These are phyloP conservation scores for Psilocybe cyanescens DNA, from an alignment of 768 basidiomycete genomes.

Conservation along the genomic window DNA sequence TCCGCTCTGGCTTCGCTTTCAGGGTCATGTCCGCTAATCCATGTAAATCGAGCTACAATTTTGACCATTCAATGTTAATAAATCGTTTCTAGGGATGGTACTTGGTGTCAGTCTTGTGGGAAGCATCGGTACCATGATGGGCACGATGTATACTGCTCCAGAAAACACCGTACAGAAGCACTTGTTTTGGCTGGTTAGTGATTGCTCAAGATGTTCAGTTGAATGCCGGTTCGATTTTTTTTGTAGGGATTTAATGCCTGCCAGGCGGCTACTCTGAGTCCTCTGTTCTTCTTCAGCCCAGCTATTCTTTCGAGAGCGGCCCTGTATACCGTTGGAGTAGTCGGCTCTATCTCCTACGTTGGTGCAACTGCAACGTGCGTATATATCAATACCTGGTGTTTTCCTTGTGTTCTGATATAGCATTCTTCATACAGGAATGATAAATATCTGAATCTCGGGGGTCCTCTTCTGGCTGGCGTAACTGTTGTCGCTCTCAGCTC, in stretches of 20 bases:
- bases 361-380: conserved; percentile 83
- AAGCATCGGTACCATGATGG: conserved; percentile 86
- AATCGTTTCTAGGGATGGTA: conserved; percentile 63
- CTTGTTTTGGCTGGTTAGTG: conserved; percentile 75
- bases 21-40: conserved; percentile 85
- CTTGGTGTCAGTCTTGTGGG: conserved; percentile 81
- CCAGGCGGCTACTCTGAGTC: conserved; percentile 86
- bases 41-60: conserved; percentile 46
- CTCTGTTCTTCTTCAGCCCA: conserved; percentile 87
- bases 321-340: conserved; percentile 84
- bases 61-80: neutral
- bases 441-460: conserved; percentile 85
- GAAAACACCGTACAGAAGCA: conserved; percentile 80
- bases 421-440: conserved; percentile 53
- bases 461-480: conserved; percentile 86
- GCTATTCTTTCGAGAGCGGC: conserved; percentile 87
- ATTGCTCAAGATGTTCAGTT: neutral
- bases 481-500: conserved; percentile 86
- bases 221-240: neutral
- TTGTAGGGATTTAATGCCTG: conserved; percentile 79
- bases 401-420: neutral
- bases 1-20: conserved; percentile 67
- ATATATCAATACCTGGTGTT: neutral
- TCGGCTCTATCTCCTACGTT: conserved; percentile 85
- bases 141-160: conserved; percentile 76